Evolutionary conservation across 2,329 filamentous ascomycete species (phyloP).

Genomic region (Thelonectria blattea): DNA sequence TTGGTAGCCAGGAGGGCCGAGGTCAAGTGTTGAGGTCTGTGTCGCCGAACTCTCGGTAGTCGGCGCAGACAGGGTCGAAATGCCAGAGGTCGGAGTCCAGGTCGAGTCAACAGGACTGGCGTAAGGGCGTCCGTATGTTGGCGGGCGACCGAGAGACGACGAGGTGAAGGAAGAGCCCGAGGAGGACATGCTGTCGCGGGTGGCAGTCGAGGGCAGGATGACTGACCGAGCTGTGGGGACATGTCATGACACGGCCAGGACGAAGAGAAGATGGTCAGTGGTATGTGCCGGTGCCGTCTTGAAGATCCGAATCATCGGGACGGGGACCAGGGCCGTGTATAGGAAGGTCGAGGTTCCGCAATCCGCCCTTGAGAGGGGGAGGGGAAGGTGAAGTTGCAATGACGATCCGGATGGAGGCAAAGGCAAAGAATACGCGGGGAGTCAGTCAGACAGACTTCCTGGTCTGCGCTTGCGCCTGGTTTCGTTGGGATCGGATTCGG

Average conservation of each 20-base stretch:
- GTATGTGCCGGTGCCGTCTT: conserved; percentile 30
- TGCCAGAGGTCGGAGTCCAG: conserved; percentile 53
- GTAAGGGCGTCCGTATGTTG: conserved; percentile 50
- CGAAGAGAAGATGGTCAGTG: conserved; percentile 29
- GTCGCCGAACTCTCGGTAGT: conserved; percentile 46
- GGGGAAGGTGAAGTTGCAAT: not conserved
- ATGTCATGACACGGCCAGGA: conserved; percentile 41
- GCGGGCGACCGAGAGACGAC: conserved; percentile 51
- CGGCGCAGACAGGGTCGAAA: conserved; percentile 52
- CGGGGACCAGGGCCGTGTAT: conserved; percentile 11
- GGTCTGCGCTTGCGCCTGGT: conserved; percentile 1
- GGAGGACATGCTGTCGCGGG: conserved; percentile 49
- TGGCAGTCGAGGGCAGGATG: conserved; percentile 38
- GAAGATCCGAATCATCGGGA: conserved; percentile 31
- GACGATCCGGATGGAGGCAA: conserved; percentile 3
- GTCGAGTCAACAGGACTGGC: conserved; percentile 52
- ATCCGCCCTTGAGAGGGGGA: conserved; percentile 15
- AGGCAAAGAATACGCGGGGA: conserved; percentile 8
- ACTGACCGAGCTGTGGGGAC: conserved; percentile 40
- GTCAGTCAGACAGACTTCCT: conserved; percentile 1
- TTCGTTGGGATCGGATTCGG: not conserved
- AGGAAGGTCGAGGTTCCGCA: conserved; percentile 19
- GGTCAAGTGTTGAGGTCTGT: conserved; percentile 53
- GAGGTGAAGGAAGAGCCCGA: conserved; percentile 57
- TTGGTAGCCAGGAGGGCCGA: conserved; percentile 60